phyloP scores from a whole-genome alignment of 1,284 basidiomycete species.

The Cutaneotrichosporon curvatum region DNA sequence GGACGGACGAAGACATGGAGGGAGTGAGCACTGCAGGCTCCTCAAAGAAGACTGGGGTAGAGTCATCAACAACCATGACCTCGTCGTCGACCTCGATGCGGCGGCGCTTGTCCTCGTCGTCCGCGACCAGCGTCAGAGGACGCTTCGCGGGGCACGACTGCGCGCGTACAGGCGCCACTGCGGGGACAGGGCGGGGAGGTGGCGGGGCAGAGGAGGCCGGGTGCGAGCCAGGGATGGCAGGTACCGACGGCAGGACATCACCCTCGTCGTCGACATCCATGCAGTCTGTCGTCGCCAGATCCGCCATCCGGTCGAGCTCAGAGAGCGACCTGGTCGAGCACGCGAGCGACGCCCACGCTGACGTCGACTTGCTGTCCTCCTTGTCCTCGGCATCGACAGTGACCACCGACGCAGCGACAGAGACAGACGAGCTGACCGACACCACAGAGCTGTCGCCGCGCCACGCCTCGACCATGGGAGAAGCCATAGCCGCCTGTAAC shows the following conservation, averaged over 20 bases:
- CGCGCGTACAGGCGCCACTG: conserved; percentile 15
- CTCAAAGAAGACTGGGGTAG: conserved; percentile 7
- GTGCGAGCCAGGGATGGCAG: neutral
- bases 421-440: conserved; percentile 11
- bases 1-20: conserved; percentile 25
- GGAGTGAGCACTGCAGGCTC: conserved; percentile 12
- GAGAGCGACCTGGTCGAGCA: conserved; percentile 16
- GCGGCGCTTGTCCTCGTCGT: conserved; percentile 38
- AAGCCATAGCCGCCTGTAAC: conserved; percentile 33
- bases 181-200: neutral
- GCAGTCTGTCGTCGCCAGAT: conserved; percentile 22
- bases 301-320: conserved; percentile 29
- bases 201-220: neutral
- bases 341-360: conserved; percentile 13
- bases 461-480: conserved; percentile 23
- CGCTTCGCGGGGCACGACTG: conserved; percentile 39
- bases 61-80: conserved; percentile 32
- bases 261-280: conserved; percentile 31
- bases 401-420: conserved; percentile 11
- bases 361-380: conserved; percentile 17
- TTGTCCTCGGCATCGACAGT: conserved; percentile 2
- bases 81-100: conserved; percentile 27
- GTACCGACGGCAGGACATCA: conserved; percentile 9
- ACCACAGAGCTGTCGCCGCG: conserved; percentile 13
- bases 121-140: conserved; percentile 14